Conservation (phyloP, 1,139 yeast genomes). For the Debaryomycetaceae sp. region DNA sequence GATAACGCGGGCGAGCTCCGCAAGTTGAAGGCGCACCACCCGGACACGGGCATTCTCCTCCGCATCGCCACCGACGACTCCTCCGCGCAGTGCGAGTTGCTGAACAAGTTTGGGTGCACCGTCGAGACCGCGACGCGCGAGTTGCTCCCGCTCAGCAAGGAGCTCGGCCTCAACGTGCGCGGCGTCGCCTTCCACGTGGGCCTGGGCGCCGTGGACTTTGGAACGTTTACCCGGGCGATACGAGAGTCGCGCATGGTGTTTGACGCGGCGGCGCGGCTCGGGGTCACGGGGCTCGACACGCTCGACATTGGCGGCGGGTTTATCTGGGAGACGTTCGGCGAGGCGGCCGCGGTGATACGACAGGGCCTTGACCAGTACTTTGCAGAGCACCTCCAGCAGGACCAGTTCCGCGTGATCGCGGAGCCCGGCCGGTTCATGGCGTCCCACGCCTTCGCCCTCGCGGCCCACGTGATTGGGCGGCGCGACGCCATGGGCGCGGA, state of each 20-base stretch:
- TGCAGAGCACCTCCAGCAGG: slow-evolving; percentile 14
- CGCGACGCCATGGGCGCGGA: slow-evolving; percentile 39
- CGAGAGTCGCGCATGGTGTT: slow-evolving; percentile 64
- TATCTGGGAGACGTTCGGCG: slow-evolving; percentile 52
- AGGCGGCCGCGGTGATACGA: slow-evolving; percentile 51
- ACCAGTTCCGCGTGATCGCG: slow-evolving; percentile 56
- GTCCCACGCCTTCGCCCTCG: slow-evolving; percentile 78
- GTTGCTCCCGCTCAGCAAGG: slow-evolving; percentile 53
- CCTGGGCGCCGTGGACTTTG: slow-evolving; percentile 77
- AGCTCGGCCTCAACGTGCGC: slow-evolving; percentile 48
- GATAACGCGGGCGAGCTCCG: slow-evolving; percentile 79
- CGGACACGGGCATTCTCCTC: slow-evolving; percentile 58
- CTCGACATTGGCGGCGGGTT: slow-evolving; percentile 96
- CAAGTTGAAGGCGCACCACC: slow-evolving; percentile 61
- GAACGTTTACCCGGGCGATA: slow-evolving; percentile 61
- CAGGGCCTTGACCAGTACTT: slow-evolving; percentile 47
- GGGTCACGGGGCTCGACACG: slow-evolving; percentile 40
- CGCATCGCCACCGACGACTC: slow-evolving; percentile 89
- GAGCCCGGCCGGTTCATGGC: slow-evolving; percentile 94
- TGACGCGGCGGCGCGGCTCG: slow-evolving; percentile 35
- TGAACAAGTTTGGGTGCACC: slow-evolving; percentile 84
- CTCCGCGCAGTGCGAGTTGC: slow-evolving; percentile 74
- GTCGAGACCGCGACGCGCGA: slow-evolving; percentile 38
- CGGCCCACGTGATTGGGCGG: slow-evolving; percentile 75
- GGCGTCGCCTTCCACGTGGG: slow-evolving; percentile 98